Percentiles rank a stretch among this genome's conserved stretches.
Evolutionary conservation across 306 rosid genomes (phyloP).

Genomic region (Medicago arabica): DNA sequence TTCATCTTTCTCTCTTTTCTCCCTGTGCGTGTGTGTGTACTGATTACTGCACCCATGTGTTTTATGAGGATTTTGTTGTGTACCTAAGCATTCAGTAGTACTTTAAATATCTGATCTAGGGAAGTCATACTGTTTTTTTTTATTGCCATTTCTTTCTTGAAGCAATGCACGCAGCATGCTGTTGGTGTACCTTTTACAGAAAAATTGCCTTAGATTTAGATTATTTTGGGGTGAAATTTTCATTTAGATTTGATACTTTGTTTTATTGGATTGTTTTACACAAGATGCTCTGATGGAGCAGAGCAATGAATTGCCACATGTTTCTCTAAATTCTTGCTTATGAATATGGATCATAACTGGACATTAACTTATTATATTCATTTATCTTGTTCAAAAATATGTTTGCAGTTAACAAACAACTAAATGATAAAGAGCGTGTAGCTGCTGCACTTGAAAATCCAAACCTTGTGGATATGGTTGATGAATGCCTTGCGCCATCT

Average conservation of each 20-base stretch:
- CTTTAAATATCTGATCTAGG: constrained; percentile 12
- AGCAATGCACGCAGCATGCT: constrained; percentile 28
- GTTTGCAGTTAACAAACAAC: constrained; percentile 86
- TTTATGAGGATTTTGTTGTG: constrained; percentile 8
- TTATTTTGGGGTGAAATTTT: constrained; percentile 2
- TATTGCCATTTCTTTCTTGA: constrained; percentile 11
- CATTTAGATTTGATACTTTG: constrained; percentile 17
- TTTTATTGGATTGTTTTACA: constrained; percentile 26
- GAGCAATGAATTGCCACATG: constrained; percentile 2
- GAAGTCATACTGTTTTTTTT: neutral
- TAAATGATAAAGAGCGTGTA: constrained; percentile 92
- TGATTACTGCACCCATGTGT: neutral
- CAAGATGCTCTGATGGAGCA: neutral
- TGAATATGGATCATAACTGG: constrained; percentile 27
- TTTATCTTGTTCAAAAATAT: constrained; percentile 8
- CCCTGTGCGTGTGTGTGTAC: neutral
- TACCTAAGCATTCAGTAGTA: constrained; percentile 18
- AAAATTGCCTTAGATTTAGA: constrained; percentile 18
- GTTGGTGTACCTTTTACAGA: constrained; percentile 14
- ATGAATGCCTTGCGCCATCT: constrained; percentile 92
- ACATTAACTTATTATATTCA: neutral
- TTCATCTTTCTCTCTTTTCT: constrained; percentile 20
- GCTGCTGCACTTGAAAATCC: constrained; percentile 98
- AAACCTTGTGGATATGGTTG: constrained; percentile 80
- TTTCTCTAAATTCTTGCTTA: constrained; percentile 15